Evolutionary conservation across 768 basidiomycete genomes (phyloP), one percentile per base, ranked within the genome.

Genomic region (Filobasidium wieringae): DNA sequence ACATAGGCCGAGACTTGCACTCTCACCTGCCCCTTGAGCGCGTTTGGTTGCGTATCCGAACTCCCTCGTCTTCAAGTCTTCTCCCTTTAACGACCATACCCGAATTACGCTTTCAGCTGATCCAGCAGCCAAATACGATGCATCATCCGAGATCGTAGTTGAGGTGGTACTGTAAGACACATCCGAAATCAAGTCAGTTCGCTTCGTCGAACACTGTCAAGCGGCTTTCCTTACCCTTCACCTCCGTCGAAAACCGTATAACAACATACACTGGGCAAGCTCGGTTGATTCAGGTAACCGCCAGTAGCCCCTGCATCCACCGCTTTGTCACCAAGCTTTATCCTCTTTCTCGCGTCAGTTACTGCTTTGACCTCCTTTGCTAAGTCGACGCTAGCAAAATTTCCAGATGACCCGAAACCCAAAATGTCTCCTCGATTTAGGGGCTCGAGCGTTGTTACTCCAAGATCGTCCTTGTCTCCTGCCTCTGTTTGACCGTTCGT

Each of bases 21-120:
- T 37, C 36, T 37, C 36, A 47, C 43, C 43, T 47, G 22, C 43
- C 12, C 43, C 43, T 27, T 47, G 43, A 4, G 43, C 43, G 5
- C 22, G 22, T 27, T 47, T 47, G 17, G 43, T 47, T 2, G 43
- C 43, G 24, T 47, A 47, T 4, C 24, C 43, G 29, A 24, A 47
- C 14, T 47, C 43, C 43, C 50, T 14, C 27, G 50, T 34, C 50
- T 66, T 81, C 32, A 99, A 74, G 64, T 84, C 87, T 68, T 95
- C 88, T 33, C 90, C 91, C 68, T 91, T 96, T 52, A 97, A 75
- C 70, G 81, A 93, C 92, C 95, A 99, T 61, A 99, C 64, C 41
- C 90, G 81, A 60, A 97, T 86, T 68, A 89, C 92, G 67, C 91
- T 96, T 74, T 99, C 92, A 26, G 88, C 81, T 70, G 95, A 96